A percentile compares a stretch with the other conserved stretches of the same genome.
Conservation (phyloP, 2,329 filamentous ascomycete species). For the Fusarium ramigenum region DNA sequence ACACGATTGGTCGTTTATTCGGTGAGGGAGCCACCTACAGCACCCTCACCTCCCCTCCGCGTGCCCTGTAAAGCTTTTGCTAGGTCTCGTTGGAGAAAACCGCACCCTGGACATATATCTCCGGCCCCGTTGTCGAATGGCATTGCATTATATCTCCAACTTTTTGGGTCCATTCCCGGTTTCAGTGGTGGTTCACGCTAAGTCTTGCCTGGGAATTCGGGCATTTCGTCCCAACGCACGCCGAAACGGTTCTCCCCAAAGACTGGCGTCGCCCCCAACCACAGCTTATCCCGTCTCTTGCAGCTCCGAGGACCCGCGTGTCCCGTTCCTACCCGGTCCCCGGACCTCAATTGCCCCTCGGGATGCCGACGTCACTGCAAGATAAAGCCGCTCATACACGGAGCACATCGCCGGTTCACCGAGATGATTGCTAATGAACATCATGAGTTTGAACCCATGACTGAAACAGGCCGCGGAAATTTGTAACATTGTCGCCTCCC, state of each 20-base stretch:
- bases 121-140: slow-evolving; percentile 32
- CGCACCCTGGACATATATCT: slow-evolving; percentile 39
- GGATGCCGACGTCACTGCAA: slow-evolving; percentile 34
- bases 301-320: slow-evolving; percentile 26
- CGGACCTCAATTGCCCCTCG: slow-evolving; percentile 25
- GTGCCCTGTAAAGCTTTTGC: slow-evolving; percentile 1
- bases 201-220: slow-evolving; percentile 24
- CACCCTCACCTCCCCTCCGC: slow-evolving; percentile 16
- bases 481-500: neutral
- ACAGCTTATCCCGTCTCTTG: neutral
- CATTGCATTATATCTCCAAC: neutral
- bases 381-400: slow-evolving; percentile 8
- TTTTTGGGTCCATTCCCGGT: slow-evolving; percentile 7
- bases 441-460: neutral
- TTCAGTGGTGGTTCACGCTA: slow-evolving; percentile 18
- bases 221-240: slow-evolving; percentile 34
- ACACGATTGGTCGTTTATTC: slow-evolving; percentile 17
- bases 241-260: slow-evolving; percentile 25
- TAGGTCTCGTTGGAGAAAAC: neutral
- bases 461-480: neutral
- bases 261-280: slow-evolving; percentile 21
- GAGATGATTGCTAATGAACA: slow-evolving; percentile 1
- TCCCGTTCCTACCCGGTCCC: slow-evolving; percentile 40
- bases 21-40: slow-evolving; percentile 21
- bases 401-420: slow-evolving; percentile 8